phyloP scores from a whole-genome alignment of 805 yeast genomes.

The Candida xyloterini region DNA sequence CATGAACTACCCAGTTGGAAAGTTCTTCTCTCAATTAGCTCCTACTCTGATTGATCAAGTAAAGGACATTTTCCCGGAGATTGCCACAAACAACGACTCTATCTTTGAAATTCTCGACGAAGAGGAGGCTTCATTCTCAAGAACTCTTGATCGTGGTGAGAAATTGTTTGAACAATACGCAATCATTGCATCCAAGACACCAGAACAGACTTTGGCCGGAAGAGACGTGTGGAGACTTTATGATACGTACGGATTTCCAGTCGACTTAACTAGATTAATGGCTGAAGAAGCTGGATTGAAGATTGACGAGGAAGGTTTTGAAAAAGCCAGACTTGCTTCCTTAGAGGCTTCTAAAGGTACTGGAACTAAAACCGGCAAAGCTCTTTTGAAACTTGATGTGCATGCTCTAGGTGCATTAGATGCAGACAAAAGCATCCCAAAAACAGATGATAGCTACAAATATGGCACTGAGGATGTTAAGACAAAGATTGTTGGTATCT shows the following conservation, averaged over 20 bases:
- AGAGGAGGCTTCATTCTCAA: constrained; percentile 93
- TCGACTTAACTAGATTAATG: constrained; percentile 95
- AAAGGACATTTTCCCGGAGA: constrained; percentile 87
- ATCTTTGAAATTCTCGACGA: constrained; percentile 90
- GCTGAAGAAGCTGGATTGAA: constrained; percentile 95
- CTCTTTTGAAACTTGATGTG: constrained; percentile 79
- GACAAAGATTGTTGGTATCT: constrained; percentile 69
- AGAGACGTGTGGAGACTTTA: constrained; percentile 97
- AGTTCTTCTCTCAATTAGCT: constrained; percentile 86
- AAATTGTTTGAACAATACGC: constrained; percentile 94
- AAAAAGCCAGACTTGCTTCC: constrained; percentile 82
- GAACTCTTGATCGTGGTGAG: constrained; percentile 97
- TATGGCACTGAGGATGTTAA: constrained; percentile 68
- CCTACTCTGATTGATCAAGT: constrained; percentile 92
- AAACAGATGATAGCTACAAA: constrained; percentile 81
- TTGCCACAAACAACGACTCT: constrained; percentile 63
- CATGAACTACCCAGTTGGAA: constrained; percentile 92
- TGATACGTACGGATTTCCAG: constrained; percentile 99
- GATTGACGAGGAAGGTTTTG: constrained; percentile 91
- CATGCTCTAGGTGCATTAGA: constrained; percentile 79
- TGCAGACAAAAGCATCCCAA: constrained; percentile 55
- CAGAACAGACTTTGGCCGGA: constrained; percentile 78
- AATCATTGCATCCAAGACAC: constrained; percentile 69
- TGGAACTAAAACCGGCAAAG: constrained; percentile 53
- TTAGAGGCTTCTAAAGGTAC: constrained; percentile 94